phyloP scores from a whole-genome alignment of 345 rosid species.

The Kandelia obovata region DNA sequence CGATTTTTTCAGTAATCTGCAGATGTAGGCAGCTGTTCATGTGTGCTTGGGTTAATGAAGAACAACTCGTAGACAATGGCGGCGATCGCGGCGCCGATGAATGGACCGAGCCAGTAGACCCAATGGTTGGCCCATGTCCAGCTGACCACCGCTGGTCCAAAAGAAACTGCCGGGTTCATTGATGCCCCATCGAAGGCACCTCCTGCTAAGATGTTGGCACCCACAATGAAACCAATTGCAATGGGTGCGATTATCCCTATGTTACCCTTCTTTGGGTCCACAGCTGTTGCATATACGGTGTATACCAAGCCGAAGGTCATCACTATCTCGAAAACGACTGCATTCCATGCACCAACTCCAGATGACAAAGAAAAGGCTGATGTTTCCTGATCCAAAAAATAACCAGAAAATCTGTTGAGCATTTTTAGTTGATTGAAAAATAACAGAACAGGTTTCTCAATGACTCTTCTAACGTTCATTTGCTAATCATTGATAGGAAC shows the following conservation, averaged over 20 bases:
- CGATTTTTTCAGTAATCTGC: conserved; percentile 10
- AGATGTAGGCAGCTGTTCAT: conserved; percentile 18
- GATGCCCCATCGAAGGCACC: conserved; percentile 37
- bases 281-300: conserved; percentile 30
- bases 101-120: conserved; percentile 37
- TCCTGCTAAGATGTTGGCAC: conserved; percentile 33
- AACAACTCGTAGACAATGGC: conserved; percentile 24
- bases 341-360: conserved; percentile 27
- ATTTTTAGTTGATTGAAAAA: not conserved
- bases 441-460: too few relatives aligned
- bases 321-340: conserved; percentile 29
- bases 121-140: conserved; percentile 35
- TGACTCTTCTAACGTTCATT: too few relatives aligned
- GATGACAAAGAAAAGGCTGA: conserved; percentile 27
- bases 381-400: conserved; percentile 14
- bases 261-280: conserved; percentile 26
- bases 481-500: too few relatives aligned
- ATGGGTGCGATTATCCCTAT: conserved; percentile 25
- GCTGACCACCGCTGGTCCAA: conserved; percentile 32
- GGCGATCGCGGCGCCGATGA: conserved; percentile 25
- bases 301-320: conserved; percentile 34
- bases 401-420: too few relatives aligned
- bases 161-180: conserved; percentile 34
- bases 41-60: conserved; percentile 26
- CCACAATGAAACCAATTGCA: conserved; percentile 33